A percentile compares a stretch with the other conserved stretches of the same genome.
phyloP scores from a whole-genome alignment of 148 eudicot species.

The Beta vulgaris region DNA sequence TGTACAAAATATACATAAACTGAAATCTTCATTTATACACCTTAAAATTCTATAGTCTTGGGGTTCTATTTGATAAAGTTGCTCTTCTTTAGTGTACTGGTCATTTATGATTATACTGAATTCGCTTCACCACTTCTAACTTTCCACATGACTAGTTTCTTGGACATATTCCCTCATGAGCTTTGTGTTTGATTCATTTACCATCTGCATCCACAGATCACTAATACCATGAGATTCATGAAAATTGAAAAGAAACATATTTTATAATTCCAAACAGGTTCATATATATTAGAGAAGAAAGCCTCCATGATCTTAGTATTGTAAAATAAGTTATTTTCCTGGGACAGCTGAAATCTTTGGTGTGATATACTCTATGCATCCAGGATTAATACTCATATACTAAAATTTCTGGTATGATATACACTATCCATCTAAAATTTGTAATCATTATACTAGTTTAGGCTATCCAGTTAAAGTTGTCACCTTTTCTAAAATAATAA shows the following conservation, averaged over 20 bases:
- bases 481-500: too few relatives aligned
- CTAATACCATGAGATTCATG: not conserved
- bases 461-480: too few relatives aligned
- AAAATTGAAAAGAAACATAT: not conserved
- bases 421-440: too few relatives aligned
- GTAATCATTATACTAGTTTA: too few relatives aligned
- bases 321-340: not conserved
- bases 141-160: conserved; percentile 62
- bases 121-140: conserved; percentile 27
- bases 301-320: not conserved
- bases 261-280: not conserved
- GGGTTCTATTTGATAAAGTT: not conserved
- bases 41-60: not conserved
- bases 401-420: not conserved
- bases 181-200: conserved; percentile 63
- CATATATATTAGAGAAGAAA: not conserved
- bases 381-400: not conserved
- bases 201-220: conserved; percentile 52
- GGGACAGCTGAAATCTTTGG: not conserved
- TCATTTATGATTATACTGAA: too few relatives aligned
- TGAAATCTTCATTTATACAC: not conserved
- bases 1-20: conserved; percentile 11
- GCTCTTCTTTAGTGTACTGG: not conserved
- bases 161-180: conserved; percentile 88
- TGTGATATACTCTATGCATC: not conserved